Percentiles rank a stretch among this genome's conserved stretches.
Evolutionary conservation across 2,329 filamentous ascomycete genomes (phyloP).

Genomic region (Magnaporthiopsis rhizophila): DNA sequence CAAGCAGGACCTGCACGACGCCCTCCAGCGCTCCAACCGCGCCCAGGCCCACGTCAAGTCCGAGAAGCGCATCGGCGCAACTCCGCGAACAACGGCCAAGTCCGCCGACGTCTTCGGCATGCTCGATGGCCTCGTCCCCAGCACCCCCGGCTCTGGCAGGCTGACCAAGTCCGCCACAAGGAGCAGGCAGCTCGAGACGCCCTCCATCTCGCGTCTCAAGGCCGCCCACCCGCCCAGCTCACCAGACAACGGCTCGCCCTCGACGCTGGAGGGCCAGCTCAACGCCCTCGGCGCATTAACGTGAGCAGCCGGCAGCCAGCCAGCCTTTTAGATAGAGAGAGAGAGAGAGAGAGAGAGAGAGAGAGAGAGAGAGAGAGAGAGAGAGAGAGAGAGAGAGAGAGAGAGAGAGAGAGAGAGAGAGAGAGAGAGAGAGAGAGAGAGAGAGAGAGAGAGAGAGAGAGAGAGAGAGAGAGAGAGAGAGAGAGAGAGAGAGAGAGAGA

Average conservation of each 20-base stretch:
- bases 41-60: constrained; percentile 50
- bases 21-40: constrained; percentile 68
- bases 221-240: constrained; percentile 35
- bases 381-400: too few relatives aligned
- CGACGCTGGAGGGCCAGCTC: constrained; percentile 30
- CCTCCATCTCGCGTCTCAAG: constrained; percentile 38
- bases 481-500: too few relatives aligned
- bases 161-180: constrained; percentile 25
- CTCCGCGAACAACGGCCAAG: constrained; percentile 51
- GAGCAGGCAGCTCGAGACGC: constrained; percentile 34
- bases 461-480: too few relatives aligned
- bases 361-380: too few relatives aligned
- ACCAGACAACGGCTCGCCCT: constrained; percentile 33
- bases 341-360: too few relatives aligned
- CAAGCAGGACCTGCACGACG: constrained; percentile 80
- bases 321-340: neutral
- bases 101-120: constrained; percentile 71
- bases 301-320: constrained; percentile 20
- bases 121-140: constrained; percentile 64
- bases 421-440: too few relatives aligned
- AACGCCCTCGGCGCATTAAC: constrained; percentile 28
- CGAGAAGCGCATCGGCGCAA: constrained; percentile 54
- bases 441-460: too few relatives aligned
- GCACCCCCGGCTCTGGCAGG: constrained; percentile 44
- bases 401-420: too few relatives aligned